Conservation (phyloP, 352 stramenopile genomes). For the Pseudoperonospora humuli region DNA sequence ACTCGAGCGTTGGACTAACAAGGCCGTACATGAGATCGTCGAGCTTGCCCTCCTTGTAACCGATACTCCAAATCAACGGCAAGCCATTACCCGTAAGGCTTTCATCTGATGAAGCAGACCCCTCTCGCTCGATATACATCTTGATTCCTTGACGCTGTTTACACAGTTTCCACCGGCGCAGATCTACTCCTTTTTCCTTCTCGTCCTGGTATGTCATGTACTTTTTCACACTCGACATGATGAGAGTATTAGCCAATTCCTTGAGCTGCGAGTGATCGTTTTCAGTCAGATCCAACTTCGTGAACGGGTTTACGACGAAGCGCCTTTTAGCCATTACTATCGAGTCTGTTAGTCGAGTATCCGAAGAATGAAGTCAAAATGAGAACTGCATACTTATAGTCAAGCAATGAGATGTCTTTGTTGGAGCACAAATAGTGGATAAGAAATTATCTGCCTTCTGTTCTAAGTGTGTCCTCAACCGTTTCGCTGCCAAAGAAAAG, state of each 20-base stretch:
- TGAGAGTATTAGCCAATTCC: no score
- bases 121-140: no score
- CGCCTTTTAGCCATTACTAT: slow-evolving; percentile 18
- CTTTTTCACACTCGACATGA: no score
- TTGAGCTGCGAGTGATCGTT: no score
- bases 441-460: neutral
- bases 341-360: neutral
- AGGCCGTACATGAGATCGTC: neutral
- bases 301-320: no score
- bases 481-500: neutral
- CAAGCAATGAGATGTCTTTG: slow-evolving; percentile 2
- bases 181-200: no score
- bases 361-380: slow-evolving; percentile 3
- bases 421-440: neutral
- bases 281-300: no score
- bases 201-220: no score
- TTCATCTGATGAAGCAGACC: no score
- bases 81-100: no score
- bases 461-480: neutral
- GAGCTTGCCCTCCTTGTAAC: neutral
- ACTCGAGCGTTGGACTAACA: neutral
- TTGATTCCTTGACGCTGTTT: no score
- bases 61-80: neutral
- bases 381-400: slow-evolving; percentile 3
- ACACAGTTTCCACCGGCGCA: no score